Base-by-base conservation (phyloP, 73 alveolate species). In the Halteria grandinella region DNA sequence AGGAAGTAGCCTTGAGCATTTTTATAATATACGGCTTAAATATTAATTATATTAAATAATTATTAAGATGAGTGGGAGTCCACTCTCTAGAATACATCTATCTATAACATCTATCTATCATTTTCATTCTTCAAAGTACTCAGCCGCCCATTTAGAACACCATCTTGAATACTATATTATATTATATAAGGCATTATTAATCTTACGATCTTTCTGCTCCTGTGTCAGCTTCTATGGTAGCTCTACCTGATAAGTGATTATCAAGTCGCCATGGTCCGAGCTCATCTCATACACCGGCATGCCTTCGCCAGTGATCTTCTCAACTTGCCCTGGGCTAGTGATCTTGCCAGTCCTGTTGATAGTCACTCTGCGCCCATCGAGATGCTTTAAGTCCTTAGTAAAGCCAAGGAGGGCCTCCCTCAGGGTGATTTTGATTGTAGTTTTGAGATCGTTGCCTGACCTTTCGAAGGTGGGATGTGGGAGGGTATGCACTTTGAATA, bases 291-390 rank as follows among this genome's bases (percentile, higher is more conserved):
- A 88, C 29, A 69, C 75, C 18, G 97, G 97, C 97, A 90, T 90
- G 15, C 97, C 97, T 80, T 90, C 94, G 23, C 88, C 90, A 50
- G 50, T 81, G 11, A 90, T 80, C 69, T 69, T 86, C 48, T 59
- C 77, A 28, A 75, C 54, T 47, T 86, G 93, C 39, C 97, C 97
- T 48, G 93, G 97, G 32, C 81, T 89, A n/a, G 97, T 86, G 28
- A 86, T 74, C 0, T 77, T 72, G 5, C 21, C 36, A 12, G 60
- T 57, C 62, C 87, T 79, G 32, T 73, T 52, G 45, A 90, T 60
- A 37, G 69, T 53, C 11, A 90, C 91, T 47, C 53, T 17, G 52
- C 82, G 89, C 1, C 91, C 93, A 74, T 90, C 97, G 53, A 90
- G 79, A 75, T 90, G 94, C 24, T 40, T 69, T 11, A 90, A 69